Conservation (phyloP, 768 basidiomycete species). For the Holtermannia corniformis region DNA sequence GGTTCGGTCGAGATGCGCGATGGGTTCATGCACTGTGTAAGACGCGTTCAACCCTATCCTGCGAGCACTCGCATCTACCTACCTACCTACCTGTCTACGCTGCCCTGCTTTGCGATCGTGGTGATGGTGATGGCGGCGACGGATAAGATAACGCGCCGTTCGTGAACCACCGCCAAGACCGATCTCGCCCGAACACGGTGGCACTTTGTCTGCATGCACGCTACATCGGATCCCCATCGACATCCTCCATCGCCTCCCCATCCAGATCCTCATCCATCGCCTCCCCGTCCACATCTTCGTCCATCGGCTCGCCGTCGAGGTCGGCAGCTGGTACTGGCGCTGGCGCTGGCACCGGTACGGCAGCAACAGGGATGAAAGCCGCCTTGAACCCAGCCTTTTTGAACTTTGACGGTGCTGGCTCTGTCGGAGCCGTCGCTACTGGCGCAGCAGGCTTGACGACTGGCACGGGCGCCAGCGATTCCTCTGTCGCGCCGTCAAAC, state of each 20-base stretch:
- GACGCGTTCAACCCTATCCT: no score
- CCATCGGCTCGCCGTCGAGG: slow-evolving; percentile 46
- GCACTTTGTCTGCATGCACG: background rate
- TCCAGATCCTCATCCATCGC: slow-evolving; percentile 46
- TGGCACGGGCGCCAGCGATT: slow-evolving; percentile 8
- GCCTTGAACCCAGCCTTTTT: slow-evolving; percentile 39
- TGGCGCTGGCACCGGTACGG: slow-evolving; percentile 9
- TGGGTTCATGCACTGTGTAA: no score
- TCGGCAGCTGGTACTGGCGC: slow-evolving; percentile 40
- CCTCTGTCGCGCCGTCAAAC: slow-evolving; percentile 48
- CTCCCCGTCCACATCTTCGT: slow-evolving; percentile 24
- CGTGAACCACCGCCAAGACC: no score
- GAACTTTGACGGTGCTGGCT: slow-evolving; percentile 21
- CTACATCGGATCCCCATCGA: slow-evolving; percentile 1
- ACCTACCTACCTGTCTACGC: no score
- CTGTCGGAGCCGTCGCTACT: background rate
- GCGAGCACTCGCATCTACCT: no score
- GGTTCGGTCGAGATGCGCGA: no score
- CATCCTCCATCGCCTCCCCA: slow-evolving; percentile 44
- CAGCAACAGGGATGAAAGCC: slow-evolving; percentile 27
- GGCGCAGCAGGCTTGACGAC: background rate
- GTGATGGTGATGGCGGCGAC: no score
- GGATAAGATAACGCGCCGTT: no score
- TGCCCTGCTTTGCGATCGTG: no score
- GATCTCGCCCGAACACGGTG: no score